These are phyloP conservation scores for Xylaria sp. DNA, from an alignment of 2,329 filamentous ascomycete genomes.

Conservation along the genomic window DNA sequence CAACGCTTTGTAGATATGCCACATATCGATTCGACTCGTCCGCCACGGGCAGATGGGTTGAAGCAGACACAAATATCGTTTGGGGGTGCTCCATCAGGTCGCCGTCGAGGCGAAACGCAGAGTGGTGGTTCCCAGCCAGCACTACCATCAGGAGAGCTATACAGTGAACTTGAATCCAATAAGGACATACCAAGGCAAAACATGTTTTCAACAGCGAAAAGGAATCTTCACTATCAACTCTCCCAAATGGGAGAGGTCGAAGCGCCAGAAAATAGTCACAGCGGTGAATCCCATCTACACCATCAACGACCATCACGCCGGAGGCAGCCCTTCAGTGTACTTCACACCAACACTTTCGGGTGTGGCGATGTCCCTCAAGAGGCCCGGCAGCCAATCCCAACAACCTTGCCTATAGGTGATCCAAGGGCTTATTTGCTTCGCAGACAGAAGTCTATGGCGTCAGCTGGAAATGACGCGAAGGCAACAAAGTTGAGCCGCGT, in stretches of 20 bases:
- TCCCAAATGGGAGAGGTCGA: constrained; percentile 25
- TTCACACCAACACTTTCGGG: constrained; percentile 27
- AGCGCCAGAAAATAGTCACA: not conserved
- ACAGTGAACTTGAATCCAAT: not conserved
- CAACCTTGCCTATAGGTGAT: constrained; percentile 44
- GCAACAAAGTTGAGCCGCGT: constrained; percentile 44
- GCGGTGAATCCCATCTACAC: not conserved
- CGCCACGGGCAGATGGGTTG: constrained; percentile 29
- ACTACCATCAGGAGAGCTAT: not conserved
- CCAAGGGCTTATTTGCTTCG: constrained; percentile 50
- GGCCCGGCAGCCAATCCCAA: constrained; percentile 45
- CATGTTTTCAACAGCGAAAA: constrained; percentile 34
- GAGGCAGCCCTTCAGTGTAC: constrained; percentile 28
- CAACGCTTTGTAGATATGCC: not conserved
- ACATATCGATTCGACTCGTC: not conserved
- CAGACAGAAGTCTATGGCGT: constrained; percentile 48
- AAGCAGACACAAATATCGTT: constrained; percentile 48
- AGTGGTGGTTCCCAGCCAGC: constrained; percentile 3
- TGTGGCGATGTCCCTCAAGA: constrained; percentile 21
- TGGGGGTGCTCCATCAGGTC: constrained; percentile 21
- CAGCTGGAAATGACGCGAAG: constrained; percentile 31
- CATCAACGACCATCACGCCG: constrained; percentile 14
- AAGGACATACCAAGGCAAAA: constrained; percentile 13
- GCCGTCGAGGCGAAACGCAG: constrained; percentile 21
- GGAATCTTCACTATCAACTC: constrained; percentile 37